Evolutionary conservation across 495 filamentous ascomycete genomes (phyloP), one percentile per base, ranked within the genome.

Genomic region (Aspergillus nanangensis): DNA sequence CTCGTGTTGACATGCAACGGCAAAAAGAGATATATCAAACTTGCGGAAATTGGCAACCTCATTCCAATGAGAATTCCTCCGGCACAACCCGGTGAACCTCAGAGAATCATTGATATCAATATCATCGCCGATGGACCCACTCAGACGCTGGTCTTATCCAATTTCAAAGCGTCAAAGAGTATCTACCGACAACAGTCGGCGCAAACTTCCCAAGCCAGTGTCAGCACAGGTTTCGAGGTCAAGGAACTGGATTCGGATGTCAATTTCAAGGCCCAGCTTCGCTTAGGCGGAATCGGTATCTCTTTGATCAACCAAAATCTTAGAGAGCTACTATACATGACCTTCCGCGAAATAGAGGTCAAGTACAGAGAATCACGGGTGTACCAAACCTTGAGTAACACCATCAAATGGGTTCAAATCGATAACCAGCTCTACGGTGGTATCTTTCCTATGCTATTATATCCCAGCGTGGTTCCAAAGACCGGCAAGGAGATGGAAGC

Each of bases 361-460:
- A 91, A 91, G 52, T 94, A 88, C 59, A 86, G 80, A 44, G 93
- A 97, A 60, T 96, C 94, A n/a, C 72, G 78, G 21, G 70, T 96
- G 10, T 95, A 93, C 60, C 93, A 97, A 67, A 96, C 88, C 4
- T 65, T 96, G 46, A 88, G 86, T 38, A 76, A 89, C 8, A 86
- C 87, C 0, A 86, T 96, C 63, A 97, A 96, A 64, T 98, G 93
- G 93, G 90, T 98, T 38, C 93, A 98, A 64, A 91, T 98, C 58
- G 93, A 98, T 70, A 98, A 98, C 58, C 93, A 98, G 60, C 83
- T 98, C 19, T 98, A 97, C 59, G 93, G 93, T 33, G 93, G 93
- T 11, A 90, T 98, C 52, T 98, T 98, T 76, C 93, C 93, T 0
- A 95, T 98, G 66, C 82, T 98, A 45, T 73, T 97, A 31, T 98